Conservation (phyloP, 202 grass and related monocot genomes). For the Schoenoplectus triqueter region DNA sequence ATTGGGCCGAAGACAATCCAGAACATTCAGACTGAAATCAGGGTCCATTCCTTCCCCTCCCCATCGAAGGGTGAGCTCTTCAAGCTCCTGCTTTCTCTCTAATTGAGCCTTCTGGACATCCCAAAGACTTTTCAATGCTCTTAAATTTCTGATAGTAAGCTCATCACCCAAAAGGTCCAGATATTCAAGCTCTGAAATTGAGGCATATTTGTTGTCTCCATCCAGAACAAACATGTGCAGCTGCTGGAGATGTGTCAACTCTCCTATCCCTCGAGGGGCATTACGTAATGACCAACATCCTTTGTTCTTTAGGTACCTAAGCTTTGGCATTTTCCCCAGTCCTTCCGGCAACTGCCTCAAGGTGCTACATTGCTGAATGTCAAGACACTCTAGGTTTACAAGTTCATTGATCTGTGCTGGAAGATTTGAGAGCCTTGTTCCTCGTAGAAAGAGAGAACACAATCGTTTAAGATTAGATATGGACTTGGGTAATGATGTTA, state of each 20-base stretch:
- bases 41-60: neutral
- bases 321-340: neutral
- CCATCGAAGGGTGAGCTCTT: neutral
- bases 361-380: neutral
- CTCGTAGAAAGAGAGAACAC: neutral
- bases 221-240: neutral
- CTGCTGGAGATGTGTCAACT: neutral
- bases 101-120: neutral
- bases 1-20: neutral
- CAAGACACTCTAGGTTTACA: neutral
- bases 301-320: neutral
- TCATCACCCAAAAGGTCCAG: neutral
- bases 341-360: neutral
- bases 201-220: neutral
- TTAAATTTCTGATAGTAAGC: neutral
- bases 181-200: neutral
- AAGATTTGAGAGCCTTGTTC: neutral
- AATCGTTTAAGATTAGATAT: neutral
- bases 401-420: neutral
- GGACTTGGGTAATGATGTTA: neutral
- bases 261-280: neutral
- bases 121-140: neutral
- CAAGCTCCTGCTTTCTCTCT: neutral
- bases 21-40: neutral
- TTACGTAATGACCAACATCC: constrained; percentile 1